Conservation (phyloP, 108 stramenopile species). For the Hondaea fermentalgiana region DNA sequence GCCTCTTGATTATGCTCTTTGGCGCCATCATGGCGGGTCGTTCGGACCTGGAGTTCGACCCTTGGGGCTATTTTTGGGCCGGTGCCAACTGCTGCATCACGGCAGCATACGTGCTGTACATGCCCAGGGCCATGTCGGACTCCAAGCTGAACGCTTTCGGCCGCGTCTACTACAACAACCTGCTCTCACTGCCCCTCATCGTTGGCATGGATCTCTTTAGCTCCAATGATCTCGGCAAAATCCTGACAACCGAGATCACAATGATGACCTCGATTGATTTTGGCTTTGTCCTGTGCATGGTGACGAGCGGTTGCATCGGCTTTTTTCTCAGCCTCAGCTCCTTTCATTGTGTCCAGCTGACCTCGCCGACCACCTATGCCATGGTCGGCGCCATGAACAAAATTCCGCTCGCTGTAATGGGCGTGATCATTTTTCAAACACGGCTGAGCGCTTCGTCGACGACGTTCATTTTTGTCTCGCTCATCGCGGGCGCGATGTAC, state of each 20-base stretch:
- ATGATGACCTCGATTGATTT: not conserved
- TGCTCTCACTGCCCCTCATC: constrained; percentile 69
- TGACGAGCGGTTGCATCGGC: not conserved
- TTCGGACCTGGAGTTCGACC: constrained; percentile 65
- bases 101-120: constrained; percentile 86
- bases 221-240: not conserved
- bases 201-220: constrained; percentile 56
- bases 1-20: constrained; percentile 78
- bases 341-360: not conserved
- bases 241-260: not conserved
- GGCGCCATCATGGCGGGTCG: constrained; percentile 82
- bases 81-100: constrained; percentile 73
- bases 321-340: not conserved
- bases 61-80: constrained; percentile 89
- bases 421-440: constrained; percentile 72
- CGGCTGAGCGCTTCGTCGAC: constrained; percentile 55
- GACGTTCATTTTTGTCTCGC: constrained; percentile 77
- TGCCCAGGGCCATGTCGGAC: constrained; percentile 81
- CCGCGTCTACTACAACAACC: constrained; percentile 98
- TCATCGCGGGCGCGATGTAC: constrained; percentile 85
- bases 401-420: constrained; percentile 78
- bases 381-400: constrained; percentile 93
- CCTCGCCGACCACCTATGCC: constrained; percentile 56
- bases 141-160: constrained; percentile 85
- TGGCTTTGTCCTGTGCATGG: not conserved